Base-by-base conservation (phyloP, 352 stramenopile species). In the Globisporangium cystogenes region DNA sequence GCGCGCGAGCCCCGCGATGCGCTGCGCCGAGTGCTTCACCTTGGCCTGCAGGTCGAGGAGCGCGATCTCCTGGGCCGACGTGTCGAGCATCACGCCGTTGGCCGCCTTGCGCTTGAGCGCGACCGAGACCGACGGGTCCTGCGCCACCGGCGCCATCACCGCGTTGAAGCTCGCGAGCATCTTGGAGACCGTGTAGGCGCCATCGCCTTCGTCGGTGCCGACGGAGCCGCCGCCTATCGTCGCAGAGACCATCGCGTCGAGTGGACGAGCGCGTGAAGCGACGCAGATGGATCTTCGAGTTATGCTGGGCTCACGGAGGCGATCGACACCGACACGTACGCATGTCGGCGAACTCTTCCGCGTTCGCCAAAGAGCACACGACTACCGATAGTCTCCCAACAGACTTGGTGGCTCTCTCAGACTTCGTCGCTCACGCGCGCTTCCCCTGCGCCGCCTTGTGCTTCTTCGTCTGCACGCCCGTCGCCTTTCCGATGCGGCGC, bases 101-200 rank as follows among this genome's bases (percentile, higher is more conserved):
- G 87, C 79, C 31, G 76, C 72, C 46, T 74, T 85, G 24, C 78
- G 74, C 65, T 94, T 83, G 40, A 94, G 65, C 8, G 72, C 72
- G 50, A 88, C 69, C 4, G 67, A 82, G 16, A 65, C 60, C 16
- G 67, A 73, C 11, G 66, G 53, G 14, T 80, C 65, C 26, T 64
- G 67, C 20, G 68, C 76, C 23, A 88, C 71, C 2, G 80, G 80
- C 4, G 71, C 70, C 82, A 93, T 91, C 41, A 86, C 64, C 46
- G 83, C 70, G 46, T 91, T 93, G 61, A 91, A 89, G 64, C 61
- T 87, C 37, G 73, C 56, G 24, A 94, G 65, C 81, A 94, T 94
- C 65, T 88, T 90, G 24, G 81, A 87, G 46, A 94, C 78, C 23
- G 83, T 94, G 68, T 86, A 93, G 78, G 77, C 48, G 84, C 43